Percentiles rank a stretch among this genome's conserved stretches.
Conservation (phyloP, 2,329 filamentous ascomycete species). For the Acrocalymma vagum region DNA sequence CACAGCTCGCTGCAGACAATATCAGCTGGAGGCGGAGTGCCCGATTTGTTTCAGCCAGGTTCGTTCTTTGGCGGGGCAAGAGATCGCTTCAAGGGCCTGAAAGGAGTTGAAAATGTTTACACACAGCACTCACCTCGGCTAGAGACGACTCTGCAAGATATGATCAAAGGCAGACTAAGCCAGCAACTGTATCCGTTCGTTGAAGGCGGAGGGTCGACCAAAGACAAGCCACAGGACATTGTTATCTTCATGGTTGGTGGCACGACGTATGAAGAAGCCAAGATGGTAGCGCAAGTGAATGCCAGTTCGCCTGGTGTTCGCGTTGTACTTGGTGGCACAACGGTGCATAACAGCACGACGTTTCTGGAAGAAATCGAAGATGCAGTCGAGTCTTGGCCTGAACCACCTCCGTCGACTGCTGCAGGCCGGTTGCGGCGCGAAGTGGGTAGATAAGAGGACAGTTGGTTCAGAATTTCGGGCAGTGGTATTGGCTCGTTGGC, state of each 20-base stretch:
- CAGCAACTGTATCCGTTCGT: slow-evolving; percentile 93
- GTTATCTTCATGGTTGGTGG: slow-evolving; percentile 95
- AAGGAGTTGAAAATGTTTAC: slow-evolving; percentile 98
- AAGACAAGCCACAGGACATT: slow-evolving; percentile 96
- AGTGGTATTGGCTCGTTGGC: not conserved
- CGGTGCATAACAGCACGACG: slow-evolving; percentile 83
- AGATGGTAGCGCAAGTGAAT: slow-evolving; percentile 94
- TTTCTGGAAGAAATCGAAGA: slow-evolving; percentile 95
- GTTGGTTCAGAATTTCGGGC: not conserved
- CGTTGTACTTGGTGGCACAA: slow-evolving; percentile 88
- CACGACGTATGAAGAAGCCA: slow-evolving; percentile 95
- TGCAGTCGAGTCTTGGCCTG: slow-evolving; percentile 86
- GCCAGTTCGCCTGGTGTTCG: slow-evolving; percentile 87
- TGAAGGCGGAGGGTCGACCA: slow-evolving; percentile 83
- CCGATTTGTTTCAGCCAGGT: slow-evolving; percentile 86
- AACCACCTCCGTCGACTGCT: slow-evolving; percentile 60
- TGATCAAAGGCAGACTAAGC: slow-evolving; percentile 89
- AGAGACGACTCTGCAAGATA: slow-evolving; percentile 86
- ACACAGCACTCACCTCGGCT: slow-evolving; percentile 94
- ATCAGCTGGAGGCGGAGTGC: slow-evolving; percentile 79
- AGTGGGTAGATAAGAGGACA: slow-evolving; percentile 56
- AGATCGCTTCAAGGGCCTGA: slow-evolving; percentile 90
- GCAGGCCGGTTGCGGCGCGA: slow-evolving; percentile 70
- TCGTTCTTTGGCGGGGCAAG: slow-evolving; percentile 91
- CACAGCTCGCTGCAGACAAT: slow-evolving; percentile 82